A percentile compares a stretch with the other conserved stretches of the same genome.
These are phyloP conservation scores for Arthrobotrys iridis DNA, from an alignment of 2,329 filamentous ascomycete species.

Conservation along the genomic window DNA sequence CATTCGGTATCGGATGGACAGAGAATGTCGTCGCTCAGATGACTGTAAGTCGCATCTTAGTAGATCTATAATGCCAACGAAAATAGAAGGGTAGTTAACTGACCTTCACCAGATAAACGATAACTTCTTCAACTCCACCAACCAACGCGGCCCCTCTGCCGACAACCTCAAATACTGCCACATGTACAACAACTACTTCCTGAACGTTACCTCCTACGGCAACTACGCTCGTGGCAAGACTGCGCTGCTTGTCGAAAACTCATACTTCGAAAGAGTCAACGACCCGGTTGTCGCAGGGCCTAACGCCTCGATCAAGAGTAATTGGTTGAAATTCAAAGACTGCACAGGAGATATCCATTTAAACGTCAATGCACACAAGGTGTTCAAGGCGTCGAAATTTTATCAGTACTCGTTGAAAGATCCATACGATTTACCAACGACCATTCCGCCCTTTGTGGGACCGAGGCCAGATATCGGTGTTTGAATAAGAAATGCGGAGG, in stretches of 20 bases:
- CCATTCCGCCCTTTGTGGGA: constrained; percentile 31
- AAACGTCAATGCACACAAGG: constrained; percentile 25
- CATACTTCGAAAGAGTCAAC: constrained; percentile 56
- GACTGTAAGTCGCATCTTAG: constrained; percentile 29
- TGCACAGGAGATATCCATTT: constrained; percentile 53
- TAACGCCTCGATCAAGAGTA: constrained; percentile 54
- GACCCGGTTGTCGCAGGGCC: constrained; percentile 56
- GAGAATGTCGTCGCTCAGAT: constrained; percentile 56
- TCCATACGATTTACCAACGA: constrained; percentile 35
- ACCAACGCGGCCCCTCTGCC: constrained; percentile 56
- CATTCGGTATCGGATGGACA: constrained; percentile 57
- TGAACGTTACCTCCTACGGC: constrained; percentile 56
- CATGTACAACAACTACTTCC: constrained; percentile 56
- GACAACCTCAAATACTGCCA: constrained; percentile 56
- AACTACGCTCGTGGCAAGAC: constrained; percentile 57
- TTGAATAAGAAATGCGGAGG: not conserved
- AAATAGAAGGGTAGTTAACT: not conserved
- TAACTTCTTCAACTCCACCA: constrained; percentile 57
- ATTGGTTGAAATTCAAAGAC: constrained; percentile 56
- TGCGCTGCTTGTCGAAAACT: constrained; percentile 56
- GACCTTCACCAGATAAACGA: constrained; percentile 54
- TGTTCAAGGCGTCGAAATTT: constrained; percentile 44
- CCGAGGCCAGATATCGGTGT: constrained; percentile 37
- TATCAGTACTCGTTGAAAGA: constrained; percentile 37
- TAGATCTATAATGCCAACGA: not conserved